Evolutionary conservation across 768 basidiomycete genomes (phyloP), one percentile per base, ranked within the genome.

Genomic region (Galerina sulciceps): DNA sequence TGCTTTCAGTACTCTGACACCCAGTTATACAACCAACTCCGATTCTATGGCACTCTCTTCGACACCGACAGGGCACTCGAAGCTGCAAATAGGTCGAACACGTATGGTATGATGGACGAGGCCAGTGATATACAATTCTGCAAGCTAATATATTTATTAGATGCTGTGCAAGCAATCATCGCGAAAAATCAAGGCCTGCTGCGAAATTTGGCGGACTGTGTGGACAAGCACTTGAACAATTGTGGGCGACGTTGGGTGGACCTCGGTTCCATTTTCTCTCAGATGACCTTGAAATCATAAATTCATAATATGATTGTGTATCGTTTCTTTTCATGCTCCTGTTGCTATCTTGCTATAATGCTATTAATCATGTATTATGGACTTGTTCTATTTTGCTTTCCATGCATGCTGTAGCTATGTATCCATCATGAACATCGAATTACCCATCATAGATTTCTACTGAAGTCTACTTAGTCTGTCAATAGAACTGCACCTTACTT

Each of bases 171-270:
- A 20, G 79, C 79, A 1, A 73, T 93, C 17, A 75, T 80, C 2
- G 65, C 57, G 0, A 75, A 77, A 31, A 90, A 96, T 67, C 54
- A 64, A 6, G 69, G 59, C 0, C 77, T 88, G 18, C 76, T 98
- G 18, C 59, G 71, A 2, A 67, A 70, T 5, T 81, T 98, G 75
- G 71, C 72, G 0, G 71, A 66, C 0, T 85, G 86, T 15, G 88
- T 92, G 0, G 80, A 91, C 57, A 88, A 85, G 68, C 93, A 97
- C 69, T 80, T 98, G n/a, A 81, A 92, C 60, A 85, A 88, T 69
- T 94, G 89, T 72, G 96, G 93, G 37, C 81, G 96, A 62, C 84
- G 93, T 57, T 99, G 93, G 89, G 93, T 99, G 15, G 87, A 93
- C 64, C 81, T 99, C 64, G 77, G 80, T 37, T 68, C 79, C 4